Conservation (phyloP, 495 filamentous ascomycete species). For the Xylaria flabelliformis region DNA sequence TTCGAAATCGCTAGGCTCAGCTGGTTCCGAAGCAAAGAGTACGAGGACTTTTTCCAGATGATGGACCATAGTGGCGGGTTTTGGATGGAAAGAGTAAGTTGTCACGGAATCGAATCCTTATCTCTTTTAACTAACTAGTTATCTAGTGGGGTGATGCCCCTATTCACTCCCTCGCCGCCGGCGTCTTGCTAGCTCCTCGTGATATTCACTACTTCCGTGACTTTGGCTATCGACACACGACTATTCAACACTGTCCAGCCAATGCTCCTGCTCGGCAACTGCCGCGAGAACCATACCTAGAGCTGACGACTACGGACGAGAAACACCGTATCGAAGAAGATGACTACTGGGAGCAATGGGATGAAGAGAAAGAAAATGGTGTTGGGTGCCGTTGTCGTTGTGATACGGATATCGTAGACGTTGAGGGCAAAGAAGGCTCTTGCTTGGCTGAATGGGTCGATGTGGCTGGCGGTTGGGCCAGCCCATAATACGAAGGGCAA, state of each 20-base stretch:
- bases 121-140: constrained; percentile 24
- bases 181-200: constrained; percentile 76
- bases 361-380: constrained; percentile 90
- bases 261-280: constrained; percentile 94
- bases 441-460: constrained; percentile 98
- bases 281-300: constrained; percentile 79
- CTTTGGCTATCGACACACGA: constrained; percentile 97
- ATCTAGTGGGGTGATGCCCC: constrained; percentile 96
- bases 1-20: constrained; percentile 96
- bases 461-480: constrained; percentile 92
- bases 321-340: constrained; percentile 92
- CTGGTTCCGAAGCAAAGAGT: constrained; percentile 95
- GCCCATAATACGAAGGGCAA: constrained; percentile 44
- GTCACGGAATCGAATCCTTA: neutral
- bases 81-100: constrained; percentile 94
- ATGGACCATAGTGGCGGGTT: constrained; percentile 98
- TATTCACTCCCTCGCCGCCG: constrained; percentile 96
- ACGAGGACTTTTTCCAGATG: constrained; percentile 98
- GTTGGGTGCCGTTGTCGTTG: constrained; percentile 97
- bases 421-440: constrained; percentile 95
- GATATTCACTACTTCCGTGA: constrained; percentile 99
- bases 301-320: constrained; percentile 83
- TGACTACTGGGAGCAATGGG: constrained; percentile 91
- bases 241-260: constrained; percentile 97
- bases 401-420: constrained; percentile 97